A percentile compares a stretch with the other conserved stretches of the same genome.
Conservation (phyloP, 116 monocot genomes). For the Posidonia oceanica region DNA sequence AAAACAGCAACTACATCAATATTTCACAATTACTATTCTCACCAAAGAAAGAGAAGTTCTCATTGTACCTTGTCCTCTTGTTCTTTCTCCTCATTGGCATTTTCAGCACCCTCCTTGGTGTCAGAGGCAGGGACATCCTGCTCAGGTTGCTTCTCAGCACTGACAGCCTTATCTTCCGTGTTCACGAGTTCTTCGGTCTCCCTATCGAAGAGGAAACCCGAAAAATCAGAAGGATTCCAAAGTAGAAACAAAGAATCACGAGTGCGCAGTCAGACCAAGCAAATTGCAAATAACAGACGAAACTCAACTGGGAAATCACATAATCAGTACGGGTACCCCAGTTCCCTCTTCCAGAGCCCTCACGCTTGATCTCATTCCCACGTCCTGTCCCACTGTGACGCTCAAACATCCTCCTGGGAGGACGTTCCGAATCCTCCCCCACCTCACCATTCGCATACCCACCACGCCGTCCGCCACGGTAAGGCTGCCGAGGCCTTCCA, state of each 20-base stretch:
- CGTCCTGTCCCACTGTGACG: slow-evolving; percentile 89
- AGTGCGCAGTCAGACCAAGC: background rate
- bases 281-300: background rate
- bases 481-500: slow-evolving; percentile 30
- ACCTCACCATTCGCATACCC: slow-evolving; percentile 31
- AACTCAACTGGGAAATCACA: slow-evolving; percentile 22
- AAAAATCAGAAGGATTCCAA: background rate
- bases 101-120: slow-evolving; percentile 12
- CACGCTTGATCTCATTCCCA: slow-evolving; percentile 74
- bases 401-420: slow-evolving; percentile 48
- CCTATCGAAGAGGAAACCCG: background rate
- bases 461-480: slow-evolving; percentile 42
- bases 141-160: slow-evolving; percentile 14
- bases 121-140: slow-evolving; percentile 12
- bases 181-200: slow-evolving; percentile 15
- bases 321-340: slow-evolving; percentile 80
- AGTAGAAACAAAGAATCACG: background rate
- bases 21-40: background rate
- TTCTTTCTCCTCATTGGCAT: slow-evolving; percentile 30
- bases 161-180: slow-evolving; percentile 15
- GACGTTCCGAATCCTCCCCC: slow-evolving; percentile 26
- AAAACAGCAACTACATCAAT: background rate
- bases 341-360: slow-evolving; percentile 89
- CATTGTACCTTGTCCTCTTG: slow-evolving; percentile 32
- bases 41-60: background rate